Conservation (phyloP, 306 rosid species). For the Dryas drummondii region DNA sequence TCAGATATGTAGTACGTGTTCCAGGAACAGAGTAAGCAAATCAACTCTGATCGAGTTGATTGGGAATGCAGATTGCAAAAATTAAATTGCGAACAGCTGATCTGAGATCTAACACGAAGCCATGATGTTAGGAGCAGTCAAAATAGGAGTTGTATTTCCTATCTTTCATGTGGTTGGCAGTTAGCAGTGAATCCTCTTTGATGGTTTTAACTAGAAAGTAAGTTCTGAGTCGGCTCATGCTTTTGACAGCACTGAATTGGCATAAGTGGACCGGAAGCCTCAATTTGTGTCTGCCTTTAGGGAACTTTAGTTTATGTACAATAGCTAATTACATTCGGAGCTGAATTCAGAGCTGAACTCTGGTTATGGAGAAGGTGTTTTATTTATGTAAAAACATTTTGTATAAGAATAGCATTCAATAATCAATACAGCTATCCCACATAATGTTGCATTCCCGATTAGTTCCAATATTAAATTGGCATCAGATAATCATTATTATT, state of each 20-base stretch:
- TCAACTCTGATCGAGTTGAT: slow-evolving; percentile 10
- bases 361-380: neutral
- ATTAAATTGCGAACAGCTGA: neutral
- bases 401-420: neutral
- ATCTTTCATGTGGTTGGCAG: neutral
- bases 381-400: neutral
- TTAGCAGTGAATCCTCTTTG: neutral
- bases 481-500: too few relatives aligned
- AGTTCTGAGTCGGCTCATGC: neutral
- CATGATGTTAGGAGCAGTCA: neutral
- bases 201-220: neutral
- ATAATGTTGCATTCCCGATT: too few relatives aligned
- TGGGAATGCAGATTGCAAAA: neutral
- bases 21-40: slow-evolving; percentile 30
- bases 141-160: neutral
- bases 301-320: neutral
- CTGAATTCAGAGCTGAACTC: neutral
- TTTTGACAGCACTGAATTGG: neutral
- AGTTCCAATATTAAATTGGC: too few relatives aligned
- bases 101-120: neutral
- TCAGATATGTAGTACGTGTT: slow-evolving; percentile 45
- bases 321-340: neutral
- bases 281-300: neutral
- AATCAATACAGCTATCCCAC: too few relatives aligned
- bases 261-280: neutral